phyloP scores from a whole-genome alignment of 257 asterid species.

The Leptodermis oblonga region DNA sequence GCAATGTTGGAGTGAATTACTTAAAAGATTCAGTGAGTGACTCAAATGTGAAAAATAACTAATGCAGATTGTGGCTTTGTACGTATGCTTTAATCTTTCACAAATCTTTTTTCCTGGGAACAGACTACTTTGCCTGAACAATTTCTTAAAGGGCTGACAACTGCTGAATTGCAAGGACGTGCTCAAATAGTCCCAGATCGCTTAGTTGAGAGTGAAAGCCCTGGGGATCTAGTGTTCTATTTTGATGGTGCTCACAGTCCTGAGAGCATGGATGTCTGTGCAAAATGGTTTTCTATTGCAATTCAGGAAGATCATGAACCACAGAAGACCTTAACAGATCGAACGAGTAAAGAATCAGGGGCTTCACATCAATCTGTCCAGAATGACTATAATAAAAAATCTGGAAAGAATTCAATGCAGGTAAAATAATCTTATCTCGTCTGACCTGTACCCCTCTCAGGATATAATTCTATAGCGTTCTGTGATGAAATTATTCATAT shows the following conservation, averaged over 20 bases:
- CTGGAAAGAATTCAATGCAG: slow-evolving; percentile 23
- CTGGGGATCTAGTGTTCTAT: slow-evolving; percentile 74
- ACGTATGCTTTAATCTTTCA: background rate
- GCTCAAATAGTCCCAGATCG: slow-evolving; percentile 83
- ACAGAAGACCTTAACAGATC: slow-evolving; percentile 21
- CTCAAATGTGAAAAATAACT: slow-evolving; percentile 7
- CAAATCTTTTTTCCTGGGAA: slow-evolving; percentile 16
- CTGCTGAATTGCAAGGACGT: slow-evolving; percentile 86
- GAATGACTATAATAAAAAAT: background rate
- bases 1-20: slow-evolving; percentile 72
- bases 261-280: slow-evolving; percentile 99
- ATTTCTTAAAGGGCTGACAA: slow-evolving; percentile 70
- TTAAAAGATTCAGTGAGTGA: slow-evolving; percentile 66
- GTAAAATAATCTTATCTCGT: slow-evolving; percentile 9
- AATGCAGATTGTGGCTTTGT: slow-evolving; percentile 14
- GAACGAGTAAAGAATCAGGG: background rate
- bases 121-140: slow-evolving; percentile 87
- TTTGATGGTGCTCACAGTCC: slow-evolving; percentile 99
- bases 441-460: background rate
- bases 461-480: background rate
- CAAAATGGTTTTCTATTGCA: slow-evolving; percentile 81
- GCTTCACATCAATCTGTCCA: slow-evolving; percentile 5
- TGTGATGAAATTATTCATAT: background rate
- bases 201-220: slow-evolving; percentile 54
- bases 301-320: slow-evolving; percentile 43